Evolutionary conservation across 2,329 filamentous ascomycete genomes (phyloP).

Genomic region (Fusarium subglutinans): DNA sequence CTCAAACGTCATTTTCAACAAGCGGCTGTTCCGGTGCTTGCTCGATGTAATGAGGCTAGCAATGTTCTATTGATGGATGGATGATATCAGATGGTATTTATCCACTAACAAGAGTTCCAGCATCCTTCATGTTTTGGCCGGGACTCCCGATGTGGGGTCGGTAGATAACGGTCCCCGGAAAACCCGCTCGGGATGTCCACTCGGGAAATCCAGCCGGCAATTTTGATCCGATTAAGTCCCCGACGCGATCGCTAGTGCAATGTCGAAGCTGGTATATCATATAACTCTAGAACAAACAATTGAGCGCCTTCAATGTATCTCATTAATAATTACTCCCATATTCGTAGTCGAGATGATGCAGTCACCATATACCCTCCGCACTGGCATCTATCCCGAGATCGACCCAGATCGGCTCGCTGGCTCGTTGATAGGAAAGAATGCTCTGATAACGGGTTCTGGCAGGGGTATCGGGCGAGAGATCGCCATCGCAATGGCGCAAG

Average conservation of each 20-base stretch:
- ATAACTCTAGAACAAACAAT: accelerated
- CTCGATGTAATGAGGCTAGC: too few relatives aligned
- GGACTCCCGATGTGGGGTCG: not conserved
- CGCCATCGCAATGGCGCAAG: not conserved
- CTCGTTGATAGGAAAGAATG: not conserved
- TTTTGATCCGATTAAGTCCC: not conserved
- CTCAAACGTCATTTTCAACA: not conserved
- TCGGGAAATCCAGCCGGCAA: not conserved
- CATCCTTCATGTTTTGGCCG: not conserved
- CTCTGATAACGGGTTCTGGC: not conserved
- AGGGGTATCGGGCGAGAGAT: not conserved
- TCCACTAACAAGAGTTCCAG: not conserved
- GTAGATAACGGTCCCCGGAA: not conserved
- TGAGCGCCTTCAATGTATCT: too few relatives aligned
- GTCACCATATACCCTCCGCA: not conserved
- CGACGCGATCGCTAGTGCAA: accelerated
- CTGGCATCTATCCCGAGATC: not conserved
- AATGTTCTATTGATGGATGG: accelerated
- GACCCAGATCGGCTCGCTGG: not conserved
- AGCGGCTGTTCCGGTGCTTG: not conserved
- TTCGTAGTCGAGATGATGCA: not conserved
- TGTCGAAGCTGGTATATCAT: not conserved
- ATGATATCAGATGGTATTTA: not conserved
- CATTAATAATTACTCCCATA: too few relatives aligned
- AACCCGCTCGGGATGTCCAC: not conserved